Evolutionary conservation across 208 protist genomes (phyloP).

Genomic region (Kentomonas sorsogonicus): DNA sequence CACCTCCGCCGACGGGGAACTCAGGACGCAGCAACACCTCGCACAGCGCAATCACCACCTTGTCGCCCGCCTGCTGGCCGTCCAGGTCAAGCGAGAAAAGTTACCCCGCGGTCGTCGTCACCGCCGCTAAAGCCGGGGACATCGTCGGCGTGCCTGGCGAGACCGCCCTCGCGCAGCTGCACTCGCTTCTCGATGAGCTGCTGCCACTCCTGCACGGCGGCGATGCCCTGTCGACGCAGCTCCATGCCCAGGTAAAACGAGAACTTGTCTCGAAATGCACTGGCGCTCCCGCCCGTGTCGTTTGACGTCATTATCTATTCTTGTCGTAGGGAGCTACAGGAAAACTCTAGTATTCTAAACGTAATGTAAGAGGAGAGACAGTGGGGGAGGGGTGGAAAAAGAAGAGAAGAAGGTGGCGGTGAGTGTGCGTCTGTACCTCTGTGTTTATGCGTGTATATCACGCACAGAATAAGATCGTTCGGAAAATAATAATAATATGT

Average conservation of each 20-base stretch:
- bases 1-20: not conserved
- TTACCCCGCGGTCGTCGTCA: not conserved
- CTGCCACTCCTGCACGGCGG: conserved; percentile 19
- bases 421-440: too few relatives aligned
- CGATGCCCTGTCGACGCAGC: conserved; percentile 50
- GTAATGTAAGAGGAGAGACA: too few relatives aligned
- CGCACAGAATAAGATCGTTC: too few relatives aligned
- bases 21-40: conserved; percentile 58
- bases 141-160: not conserved
- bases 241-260: conserved; percentile 28
- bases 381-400: too few relatives aligned
- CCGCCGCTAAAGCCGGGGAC: not conserved
- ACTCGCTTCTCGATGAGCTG: conserved; percentile 1
- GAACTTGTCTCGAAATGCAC: conserved; percentile 35
- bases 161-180: not conserved
- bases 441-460: too few relatives aligned
- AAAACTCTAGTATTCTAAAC: too few relatives aligned
- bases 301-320: too few relatives aligned
- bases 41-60: conserved; percentile 41
- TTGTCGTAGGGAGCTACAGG: too few relatives aligned
- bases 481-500: too few relatives aligned
- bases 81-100: conserved; percentile 27
- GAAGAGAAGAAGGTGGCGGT: too few relatives aligned
- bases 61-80: conserved; percentile 33
- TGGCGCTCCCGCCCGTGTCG: too few relatives aligned